Evolutionary conservation across 2,329 filamentous ascomycete genomes (phyloP), one percentile per base, ranked within the genome.

Genomic region (Rhinocladiella mackenziei): DNA sequence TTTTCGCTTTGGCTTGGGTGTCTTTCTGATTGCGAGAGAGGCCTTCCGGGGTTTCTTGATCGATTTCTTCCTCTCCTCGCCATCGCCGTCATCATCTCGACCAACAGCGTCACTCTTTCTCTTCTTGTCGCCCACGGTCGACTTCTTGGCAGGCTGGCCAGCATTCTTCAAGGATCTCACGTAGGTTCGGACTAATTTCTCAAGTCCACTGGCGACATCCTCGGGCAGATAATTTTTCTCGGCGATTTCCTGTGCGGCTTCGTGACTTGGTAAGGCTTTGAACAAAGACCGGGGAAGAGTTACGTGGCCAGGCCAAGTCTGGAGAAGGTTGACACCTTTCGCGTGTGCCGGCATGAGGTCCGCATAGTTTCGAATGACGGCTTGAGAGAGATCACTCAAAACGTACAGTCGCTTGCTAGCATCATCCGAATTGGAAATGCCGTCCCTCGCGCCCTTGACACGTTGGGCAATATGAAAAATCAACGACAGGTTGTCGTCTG

Each of bases 391-490:
- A 64, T 98, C 92, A 39, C 87, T 89, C 26, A 98, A 68, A 4
- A 89, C 81, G 62, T 96, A 94, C 1, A 98, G 74, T 50, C 67
- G 63, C 19, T 61, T 62, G n/a, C 62, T 67, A 7, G 70, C 63
- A 15, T 62, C 58, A 19, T 69, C 64, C 5, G 41, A 80, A 33
- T 65, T 76, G 17, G 77, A 75, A 48, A 97, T 80, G 9, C 79
- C 85, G 62, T 98, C 92, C 30, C 80, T 77, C 7, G 89, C 86
- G 64, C 91, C 86, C 72, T 98, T 98, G 42, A 95, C 83, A 7
- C 89, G 81, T 65, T 97, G 89, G 9, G 89, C 89, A 50, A 96
- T 86, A 63, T 92, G 88, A 70, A 86, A 92, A 29, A 98, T 89
- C 50, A 95, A 72, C 0, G 86, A 84, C 11, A 97, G 74, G 57